These are phyloP conservation scores for Staphylotrichum tortipilum DNA, from an alignment of 495 filamentous ascomycete species.

Conservation along the genomic window DNA sequence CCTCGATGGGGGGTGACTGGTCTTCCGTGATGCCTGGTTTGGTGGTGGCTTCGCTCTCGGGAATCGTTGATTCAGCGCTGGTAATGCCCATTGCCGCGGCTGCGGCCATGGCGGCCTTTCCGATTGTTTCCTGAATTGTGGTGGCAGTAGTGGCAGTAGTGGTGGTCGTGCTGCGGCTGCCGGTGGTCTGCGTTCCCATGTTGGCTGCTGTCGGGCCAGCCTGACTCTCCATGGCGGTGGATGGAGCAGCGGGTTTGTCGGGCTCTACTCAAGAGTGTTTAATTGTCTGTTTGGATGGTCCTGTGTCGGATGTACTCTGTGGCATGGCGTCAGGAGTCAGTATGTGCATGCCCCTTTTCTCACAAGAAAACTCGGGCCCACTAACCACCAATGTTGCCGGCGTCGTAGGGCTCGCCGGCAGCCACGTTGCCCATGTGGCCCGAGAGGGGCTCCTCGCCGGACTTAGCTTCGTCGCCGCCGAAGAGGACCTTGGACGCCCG, in stretches of 20 bases:
- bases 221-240: neutral
- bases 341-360: too few relatives aligned
- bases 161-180: too few relatives aligned
- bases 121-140: neutral
- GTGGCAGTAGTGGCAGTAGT: neutral
- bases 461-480: constrained; percentile 32
- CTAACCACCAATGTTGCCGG: constrained; percentile 43
- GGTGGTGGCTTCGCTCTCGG: neutral
- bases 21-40: neutral
- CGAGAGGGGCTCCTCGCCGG: constrained; percentile 43
- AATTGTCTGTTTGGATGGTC: neutral
- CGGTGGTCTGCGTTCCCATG: too few relatives aligned
- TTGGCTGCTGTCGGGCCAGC: too few relatives aligned
- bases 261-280: neutral
- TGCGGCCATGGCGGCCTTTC: too few relatives aligned
- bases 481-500: constrained; percentile 44
- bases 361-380: too few relatives aligned
- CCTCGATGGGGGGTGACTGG: neutral
- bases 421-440: constrained; percentile 43
- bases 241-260: neutral
- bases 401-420: constrained; percentile 52
- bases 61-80: too few relatives aligned
- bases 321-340: too few relatives aligned
- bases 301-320: neutral
- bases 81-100: too few relatives aligned